These are phyloP conservation scores for Penicillium soppii DNA, from an alignment of 495 filamentous ascomycete genomes.

Conservation along the genomic window DNA sequence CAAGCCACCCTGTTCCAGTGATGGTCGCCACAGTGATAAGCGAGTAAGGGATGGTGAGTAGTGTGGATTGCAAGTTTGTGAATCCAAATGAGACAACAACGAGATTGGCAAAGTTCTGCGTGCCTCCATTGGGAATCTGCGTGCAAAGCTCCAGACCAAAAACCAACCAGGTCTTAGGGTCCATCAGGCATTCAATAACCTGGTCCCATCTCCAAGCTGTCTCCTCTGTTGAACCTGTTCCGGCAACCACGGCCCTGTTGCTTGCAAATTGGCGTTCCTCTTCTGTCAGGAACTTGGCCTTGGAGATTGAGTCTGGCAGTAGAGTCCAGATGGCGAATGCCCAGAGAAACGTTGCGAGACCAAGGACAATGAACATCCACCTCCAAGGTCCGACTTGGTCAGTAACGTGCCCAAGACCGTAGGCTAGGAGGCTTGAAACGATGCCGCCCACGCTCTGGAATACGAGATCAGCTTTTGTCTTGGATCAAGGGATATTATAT, in stretches of 20 bases:
- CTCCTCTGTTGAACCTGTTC: constrained; percentile 50
- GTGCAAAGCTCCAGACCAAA: constrained; percentile 56
- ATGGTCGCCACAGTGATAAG: constrained; percentile 39
- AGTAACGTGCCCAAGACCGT: constrained; percentile 54
- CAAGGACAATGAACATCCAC: constrained; percentile 54
- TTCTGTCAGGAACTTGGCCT: constrained; percentile 54
- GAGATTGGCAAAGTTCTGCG: constrained; percentile 46
- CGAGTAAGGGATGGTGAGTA: constrained; percentile 44
- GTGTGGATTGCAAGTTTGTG: constrained; percentile 38
- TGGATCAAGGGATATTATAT: not conserved
- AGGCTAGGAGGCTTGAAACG: constrained; percentile 55
- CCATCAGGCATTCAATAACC: constrained; percentile 49
- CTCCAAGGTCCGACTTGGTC: constrained; percentile 50
- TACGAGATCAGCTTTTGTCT: not conserved
- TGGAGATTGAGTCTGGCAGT: constrained; percentile 63
- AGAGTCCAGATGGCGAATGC: constrained; percentile 51
- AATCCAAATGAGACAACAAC: constrained; percentile 47
- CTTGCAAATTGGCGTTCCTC: constrained; percentile 56
- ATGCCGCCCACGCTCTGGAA: constrained; percentile 50
- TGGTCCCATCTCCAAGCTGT: constrained; percentile 58
- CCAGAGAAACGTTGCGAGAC: constrained; percentile 54
- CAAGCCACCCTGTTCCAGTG: constrained; percentile 38
- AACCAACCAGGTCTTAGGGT: constrained; percentile 61
- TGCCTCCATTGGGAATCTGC: constrained; percentile 45
- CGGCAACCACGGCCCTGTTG: constrained; percentile 43